These are phyloP conservation scores for Claviceps citrina DNA, from an alignment of 2,329 filamentous ascomycete genomes.

Conservation along the genomic window DNA sequence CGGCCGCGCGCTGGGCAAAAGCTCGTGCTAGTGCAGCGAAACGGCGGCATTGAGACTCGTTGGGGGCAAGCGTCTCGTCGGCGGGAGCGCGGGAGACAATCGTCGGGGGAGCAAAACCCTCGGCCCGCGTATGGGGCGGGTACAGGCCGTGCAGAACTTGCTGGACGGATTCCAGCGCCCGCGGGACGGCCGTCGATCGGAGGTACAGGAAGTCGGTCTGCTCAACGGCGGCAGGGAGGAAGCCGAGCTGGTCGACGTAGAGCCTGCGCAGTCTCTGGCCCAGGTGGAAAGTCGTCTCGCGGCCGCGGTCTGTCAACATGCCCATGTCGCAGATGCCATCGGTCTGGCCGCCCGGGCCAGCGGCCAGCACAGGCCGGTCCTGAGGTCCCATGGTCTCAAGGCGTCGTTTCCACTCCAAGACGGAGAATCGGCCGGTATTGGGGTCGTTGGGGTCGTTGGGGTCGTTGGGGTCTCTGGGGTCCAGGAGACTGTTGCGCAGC, in stretches of 20 bases:
- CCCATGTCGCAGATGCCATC: slow-evolving; percentile 69
- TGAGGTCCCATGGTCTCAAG: slow-evolving; percentile 67
- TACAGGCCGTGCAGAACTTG: slow-evolving; percentile 64
- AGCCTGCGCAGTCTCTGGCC: slow-evolving; percentile 53
- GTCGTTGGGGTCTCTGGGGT: too few relatives aligned
- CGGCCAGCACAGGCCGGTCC: slow-evolving; percentile 54
- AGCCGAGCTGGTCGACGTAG: slow-evolving; percentile 60
- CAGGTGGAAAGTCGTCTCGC: slow-evolving; percentile 54
- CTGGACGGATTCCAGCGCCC: slow-evolving; percentile 63
- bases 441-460: too few relatives aligned
- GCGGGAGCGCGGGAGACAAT: slow-evolving; percentile 48
- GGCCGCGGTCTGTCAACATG: slow-evolving; percentile 61
- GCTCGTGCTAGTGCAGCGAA: slow-evolving; percentile 54
- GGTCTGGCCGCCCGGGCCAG: slow-evolving; percentile 52
- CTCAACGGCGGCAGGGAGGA: slow-evolving; percentile 48
- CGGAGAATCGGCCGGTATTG: slow-evolving; percentile 29
- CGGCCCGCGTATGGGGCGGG: slow-evolving; percentile 32
- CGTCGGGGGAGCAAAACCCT: slow-evolving; percentile 39
- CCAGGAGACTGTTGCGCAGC: too few relatives aligned
- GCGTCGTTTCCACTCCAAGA: slow-evolving; percentile 49
- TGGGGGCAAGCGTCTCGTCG: slow-evolving; percentile 70
- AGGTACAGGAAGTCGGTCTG: slow-evolving; percentile 50
- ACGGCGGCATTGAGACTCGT: slow-evolving; percentile 57
- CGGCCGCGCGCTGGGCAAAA: slow-evolving; percentile 56
- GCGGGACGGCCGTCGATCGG: slow-evolving; percentile 57